These are phyloP conservation scores for Pythium periplocum DNA, from an alignment of 352 stramenopile species.

Conservation along the genomic window DNA sequence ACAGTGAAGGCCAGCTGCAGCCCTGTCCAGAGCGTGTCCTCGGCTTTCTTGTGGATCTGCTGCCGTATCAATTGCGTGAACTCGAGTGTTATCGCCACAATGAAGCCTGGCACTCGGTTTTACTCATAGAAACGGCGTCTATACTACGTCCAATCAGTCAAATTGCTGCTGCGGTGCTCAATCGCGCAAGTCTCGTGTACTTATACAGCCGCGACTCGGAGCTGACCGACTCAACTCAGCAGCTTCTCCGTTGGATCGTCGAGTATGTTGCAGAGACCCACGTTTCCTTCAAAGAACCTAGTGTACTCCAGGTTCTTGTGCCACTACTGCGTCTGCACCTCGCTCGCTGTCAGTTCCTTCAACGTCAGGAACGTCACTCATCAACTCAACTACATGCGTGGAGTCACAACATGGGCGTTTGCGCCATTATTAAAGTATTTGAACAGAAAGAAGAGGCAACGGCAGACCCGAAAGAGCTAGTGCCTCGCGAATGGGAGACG, in stretches of 20 bases:
- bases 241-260: constrained; percentile 7
- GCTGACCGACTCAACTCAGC: not conserved
- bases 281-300: constrained; percentile 5
- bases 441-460: not conserved
- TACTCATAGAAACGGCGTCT: too few relatives aligned
- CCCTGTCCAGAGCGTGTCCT: not conserved
- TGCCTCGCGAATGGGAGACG: constrained; percentile 1
- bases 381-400: not conserved
- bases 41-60: not conserved
- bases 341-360: not conserved
- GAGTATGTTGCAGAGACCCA: constrained; percentile 8
- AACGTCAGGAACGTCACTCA: not conserved
- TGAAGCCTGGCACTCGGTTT: not conserved
- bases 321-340: constrained; percentile 4
- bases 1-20: constrained; percentile 7
- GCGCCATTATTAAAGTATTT: not conserved
- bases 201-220: not conserved
- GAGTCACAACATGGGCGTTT: not conserved
- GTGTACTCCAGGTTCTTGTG: constrained; percentile 3
- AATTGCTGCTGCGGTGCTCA: not conserved
- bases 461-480: not conserved
- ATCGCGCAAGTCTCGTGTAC: not conserved
- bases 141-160: too few relatives aligned
- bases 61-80: not conserved
- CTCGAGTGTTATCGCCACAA: not conserved